Evolutionary conservation across 2,329 filamentous ascomycete genomes (phyloP).

Genomic region (Alternaria metachromatica): DNA sequence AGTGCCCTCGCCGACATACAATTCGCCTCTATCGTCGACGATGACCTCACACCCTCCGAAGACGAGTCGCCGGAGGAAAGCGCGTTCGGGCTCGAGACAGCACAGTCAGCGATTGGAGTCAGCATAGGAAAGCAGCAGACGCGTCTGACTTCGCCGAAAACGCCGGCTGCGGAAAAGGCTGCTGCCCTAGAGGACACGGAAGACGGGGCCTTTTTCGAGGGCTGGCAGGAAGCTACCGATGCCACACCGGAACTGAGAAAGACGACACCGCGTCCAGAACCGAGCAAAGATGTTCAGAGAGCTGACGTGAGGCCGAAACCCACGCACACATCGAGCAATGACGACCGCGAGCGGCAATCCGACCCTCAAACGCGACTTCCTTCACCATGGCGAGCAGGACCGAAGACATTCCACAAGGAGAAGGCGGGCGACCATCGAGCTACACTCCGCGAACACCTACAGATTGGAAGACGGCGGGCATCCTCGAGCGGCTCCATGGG

Average conservation of each 20-base stretch:
- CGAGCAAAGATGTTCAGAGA: neutral
- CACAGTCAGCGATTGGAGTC: slow-evolving; percentile 60
- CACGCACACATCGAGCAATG: slow-evolving; percentile 6
- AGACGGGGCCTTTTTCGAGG: slow-evolving; percentile 57
- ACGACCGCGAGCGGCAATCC: slow-evolving; percentile 9
- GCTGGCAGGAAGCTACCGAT: slow-evolving; percentile 39
- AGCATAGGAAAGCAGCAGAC: slow-evolving; percentile 66
- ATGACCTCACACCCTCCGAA: slow-evolving; percentile 54
- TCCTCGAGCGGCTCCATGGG: slow-evolving; percentile 48
- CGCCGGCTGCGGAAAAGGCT: slow-evolving; percentile 66
- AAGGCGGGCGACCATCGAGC: slow-evolving; percentile 45
- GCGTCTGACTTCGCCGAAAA: slow-evolving; percentile 62
- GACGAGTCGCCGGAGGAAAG: slow-evolving; percentile 47
- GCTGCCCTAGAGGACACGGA: slow-evolving; percentile 58
- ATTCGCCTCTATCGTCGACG: slow-evolving; percentile 49
- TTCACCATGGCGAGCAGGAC: slow-evolving; percentile 55
- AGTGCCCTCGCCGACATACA: slow-evolving; percentile 52
- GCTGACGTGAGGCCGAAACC: neutral
- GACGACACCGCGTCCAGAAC: neutral
- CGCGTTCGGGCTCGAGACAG: slow-evolving; percentile 47
- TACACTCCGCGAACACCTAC: slow-evolving; percentile 49
- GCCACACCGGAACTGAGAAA: neutral
- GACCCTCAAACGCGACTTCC: slow-evolving; percentile 43
- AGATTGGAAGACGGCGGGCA: slow-evolving; percentile 46
- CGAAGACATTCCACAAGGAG: slow-evolving; percentile 43